Evolutionary conservation across 2,329 filamentous ascomycete species (phyloP), one percentile per base, ranked within the genome.

Genomic region (Elsinoe arachidis): DNA sequence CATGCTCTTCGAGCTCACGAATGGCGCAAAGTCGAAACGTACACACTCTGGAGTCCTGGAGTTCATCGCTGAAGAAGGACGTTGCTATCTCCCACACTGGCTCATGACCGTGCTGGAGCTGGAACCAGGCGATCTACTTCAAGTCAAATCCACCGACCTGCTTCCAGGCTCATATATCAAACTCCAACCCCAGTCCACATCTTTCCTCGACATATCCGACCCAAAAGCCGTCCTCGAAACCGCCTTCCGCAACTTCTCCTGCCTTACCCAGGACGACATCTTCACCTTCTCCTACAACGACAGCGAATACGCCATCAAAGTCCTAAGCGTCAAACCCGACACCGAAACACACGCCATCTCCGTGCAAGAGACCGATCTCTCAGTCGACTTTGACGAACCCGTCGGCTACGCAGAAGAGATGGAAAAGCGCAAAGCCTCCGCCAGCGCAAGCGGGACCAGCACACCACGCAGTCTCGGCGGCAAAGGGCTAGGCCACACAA

Each of bases 211-310:
- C 46, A 97, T 99, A 69, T 92, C 87, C 66, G 93, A 99, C 67
- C 93, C 93, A 19, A 96, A 96, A 74, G 93, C 93, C 39, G 93
- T 99, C 11, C 83, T 99, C 30, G 93, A 99, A 74, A 93, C 93
- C 66, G 92, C 90, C 0, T 96, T 99, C 74, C 86, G 92, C 43
- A 95, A 95, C 73, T 99, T 97, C 74, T 89, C 91, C 14, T 92
- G 92, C 53, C 80, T 97, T 14, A 96, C 91, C 2, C 89, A 91
- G 68, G 91, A 90, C 62, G 93, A 99, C 68, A 80, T 96, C 43
- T 99, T 99, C 78, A 95, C 88, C 62, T 99, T 99, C 70, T 81
- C 86, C 64, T 99, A 99, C 76, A 99, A 99, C 71, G 91, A 97
- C 68, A 87, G 90, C 60, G 80, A 90, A 9, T 99, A 93, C 74